Conservation (phyloP, 139 green algal genomes). For the Ulvella scutata region DNA sequence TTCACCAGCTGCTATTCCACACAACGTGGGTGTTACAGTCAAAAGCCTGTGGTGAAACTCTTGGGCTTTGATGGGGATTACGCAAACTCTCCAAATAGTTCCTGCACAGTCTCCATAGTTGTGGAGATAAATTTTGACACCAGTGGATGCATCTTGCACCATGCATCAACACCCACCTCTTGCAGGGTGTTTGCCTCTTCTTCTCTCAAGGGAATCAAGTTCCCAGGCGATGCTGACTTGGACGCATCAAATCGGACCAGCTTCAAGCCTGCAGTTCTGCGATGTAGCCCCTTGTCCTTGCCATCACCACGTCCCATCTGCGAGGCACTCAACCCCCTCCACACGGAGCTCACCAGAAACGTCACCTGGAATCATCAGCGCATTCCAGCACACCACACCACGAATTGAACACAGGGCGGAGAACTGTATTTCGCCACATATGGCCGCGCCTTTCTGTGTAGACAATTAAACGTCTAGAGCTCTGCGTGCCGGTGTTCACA, state of each 20-base stretch:
- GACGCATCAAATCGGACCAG: background rate
- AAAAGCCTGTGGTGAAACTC: too few species aligned
- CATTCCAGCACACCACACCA: background rate
- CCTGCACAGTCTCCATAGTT: too few species aligned
- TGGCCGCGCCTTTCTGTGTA: too few species aligned
- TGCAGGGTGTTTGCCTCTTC: background rate
- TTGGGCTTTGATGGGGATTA: too few species aligned
- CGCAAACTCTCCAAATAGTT: too few species aligned
- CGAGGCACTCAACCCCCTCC: constrained; percentile 4
- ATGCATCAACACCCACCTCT: too few species aligned
- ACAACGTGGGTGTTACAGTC: too few species aligned
- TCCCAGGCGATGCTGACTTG: background rate
- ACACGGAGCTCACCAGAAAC: background rate
- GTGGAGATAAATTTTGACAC: too few species aligned
- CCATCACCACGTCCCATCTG: background rate
- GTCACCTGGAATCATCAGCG: background rate
- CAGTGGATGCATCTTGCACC: too few species aligned
- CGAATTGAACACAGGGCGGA: background rate
- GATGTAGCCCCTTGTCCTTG: background rate
- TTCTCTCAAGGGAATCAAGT: background rate
- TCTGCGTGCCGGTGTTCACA: too few species aligned
- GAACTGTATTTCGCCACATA: background rate
- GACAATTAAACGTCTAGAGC: too few species aligned
- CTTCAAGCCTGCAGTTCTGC: background rate
- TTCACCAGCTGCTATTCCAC: too few species aligned